phyloP scores from a whole-genome alignment of 2,329 filamentous ascomycete genomes.

The Geosmithia putterillii region DNA sequence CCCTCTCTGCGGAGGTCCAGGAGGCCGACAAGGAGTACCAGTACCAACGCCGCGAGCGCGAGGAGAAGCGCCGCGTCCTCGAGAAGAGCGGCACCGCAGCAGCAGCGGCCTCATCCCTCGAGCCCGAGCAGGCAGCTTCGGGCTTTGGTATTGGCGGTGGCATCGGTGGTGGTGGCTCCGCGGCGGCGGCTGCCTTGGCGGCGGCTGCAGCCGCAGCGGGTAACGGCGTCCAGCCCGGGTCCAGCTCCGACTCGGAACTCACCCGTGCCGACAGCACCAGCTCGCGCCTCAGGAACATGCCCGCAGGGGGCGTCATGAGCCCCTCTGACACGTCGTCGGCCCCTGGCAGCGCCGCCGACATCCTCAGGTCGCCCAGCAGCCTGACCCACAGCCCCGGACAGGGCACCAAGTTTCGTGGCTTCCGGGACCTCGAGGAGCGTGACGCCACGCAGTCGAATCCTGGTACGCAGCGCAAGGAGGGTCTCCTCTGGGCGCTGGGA shows the following conservation, averaged over 20 bases:
- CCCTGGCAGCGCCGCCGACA: conserved; percentile 21
- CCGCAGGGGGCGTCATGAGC: conserved; percentile 19
- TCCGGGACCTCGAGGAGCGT: conserved; percentile 83
- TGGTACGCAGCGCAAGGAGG: conserved; percentile 70
- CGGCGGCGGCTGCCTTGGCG: too few relatives aligned
- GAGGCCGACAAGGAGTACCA: conserved; percentile 95
- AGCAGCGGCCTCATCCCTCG: conserved; percentile 54
- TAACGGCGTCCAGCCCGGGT: conserved; percentile 30
- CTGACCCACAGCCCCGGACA: conserved; percentile 39
- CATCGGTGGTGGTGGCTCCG: too few relatives aligned
- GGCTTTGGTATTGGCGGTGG: too few relatives aligned
- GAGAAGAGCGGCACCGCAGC: conserved; percentile 87
- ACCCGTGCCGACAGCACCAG: conserved; percentile 63
- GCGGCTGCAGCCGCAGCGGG: conserved; percentile 17
- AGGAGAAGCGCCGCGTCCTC: conserved; percentile 81
- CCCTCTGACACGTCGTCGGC: neutral
- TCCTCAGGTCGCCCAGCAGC: conserved; percentile 46
- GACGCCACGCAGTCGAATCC: conserved; percentile 43
- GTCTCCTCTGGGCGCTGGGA: conserved; percentile 86
- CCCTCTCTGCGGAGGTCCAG: conserved; percentile 76
- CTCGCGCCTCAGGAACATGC: conserved; percentile 47
- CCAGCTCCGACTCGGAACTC: conserved; percentile 55
- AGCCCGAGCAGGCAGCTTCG: conserved; percentile 56
- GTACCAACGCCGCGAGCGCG: conserved; percentile 84
- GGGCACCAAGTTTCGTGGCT: conserved; percentile 67